phyloP scores from a whole-genome alignment of 192 early-diverging fungal genomes.

The Chytriomyces hyalinus region DNA sequence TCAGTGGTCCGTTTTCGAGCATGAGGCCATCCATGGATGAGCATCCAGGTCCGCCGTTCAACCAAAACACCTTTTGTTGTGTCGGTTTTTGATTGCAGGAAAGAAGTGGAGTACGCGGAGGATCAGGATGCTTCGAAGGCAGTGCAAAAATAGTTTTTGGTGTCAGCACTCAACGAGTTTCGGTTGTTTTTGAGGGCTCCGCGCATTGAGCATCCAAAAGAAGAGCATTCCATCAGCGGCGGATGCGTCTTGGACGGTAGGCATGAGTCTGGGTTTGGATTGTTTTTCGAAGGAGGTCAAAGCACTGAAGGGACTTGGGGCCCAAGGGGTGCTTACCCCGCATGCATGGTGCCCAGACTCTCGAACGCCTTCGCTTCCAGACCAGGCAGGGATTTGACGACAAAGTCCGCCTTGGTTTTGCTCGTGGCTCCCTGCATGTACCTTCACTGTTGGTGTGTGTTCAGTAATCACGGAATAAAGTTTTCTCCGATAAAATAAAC shows the following conservation, averaged over 20 bases:
- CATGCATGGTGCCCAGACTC: slow-evolving; percentile 46
- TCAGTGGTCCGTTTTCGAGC: slow-evolving; percentile 66
- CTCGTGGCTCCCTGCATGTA: background rate
- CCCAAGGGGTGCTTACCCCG: slow-evolving; percentile 38
- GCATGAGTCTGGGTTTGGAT: slow-evolving; percentile 17
- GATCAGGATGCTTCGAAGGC: background rate
- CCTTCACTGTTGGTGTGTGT: too few relatives aligned
- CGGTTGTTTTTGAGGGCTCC: slow-evolving; percentile 5
- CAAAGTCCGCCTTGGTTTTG: slow-evolving; percentile 40
- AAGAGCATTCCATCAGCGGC: slow-evolving; percentile 38
- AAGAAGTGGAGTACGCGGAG: background rate
- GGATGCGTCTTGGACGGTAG: slow-evolving; percentile 12
- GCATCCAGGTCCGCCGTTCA: slow-evolving; percentile 66
- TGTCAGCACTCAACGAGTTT: slow-evolving; percentile 3
- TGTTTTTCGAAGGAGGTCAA: background rate
- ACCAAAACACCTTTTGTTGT: slow-evolving; percentile 54
- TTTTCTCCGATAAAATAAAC: too few relatives aligned
- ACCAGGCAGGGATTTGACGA: slow-evolving; percentile 42
- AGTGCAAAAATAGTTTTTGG: background rate
- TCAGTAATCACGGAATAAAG: too few relatives aligned
- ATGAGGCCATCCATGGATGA: slow-evolving; percentile 43
- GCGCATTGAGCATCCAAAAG: slow-evolving; percentile 51
- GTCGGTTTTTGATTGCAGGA: slow-evolving; percentile 33
- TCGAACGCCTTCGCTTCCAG: slow-evolving; percentile 25
- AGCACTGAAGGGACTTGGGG: background rate